phyloP scores from a whole-genome alignment of 129 eudicot species.

The Pulicaria dysenterica region DNA sequence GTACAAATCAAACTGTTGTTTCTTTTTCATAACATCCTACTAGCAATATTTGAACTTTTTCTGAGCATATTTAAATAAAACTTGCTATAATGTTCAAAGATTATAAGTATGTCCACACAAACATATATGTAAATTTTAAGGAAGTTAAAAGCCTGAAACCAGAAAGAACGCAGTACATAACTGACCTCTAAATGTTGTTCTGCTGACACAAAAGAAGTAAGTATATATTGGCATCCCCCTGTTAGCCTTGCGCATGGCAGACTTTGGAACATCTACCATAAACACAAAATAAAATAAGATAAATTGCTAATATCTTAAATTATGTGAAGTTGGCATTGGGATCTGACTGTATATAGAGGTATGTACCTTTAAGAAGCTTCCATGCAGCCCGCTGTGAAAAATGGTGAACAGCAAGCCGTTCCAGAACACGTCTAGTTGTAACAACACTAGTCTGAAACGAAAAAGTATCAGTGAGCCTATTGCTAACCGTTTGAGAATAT shows the following conservation, averaged over 20 bases:
- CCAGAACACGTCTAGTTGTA: constrained; percentile 85
- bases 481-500: constrained; percentile 14
- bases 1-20: no score
- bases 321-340: constrained; percentile 11
- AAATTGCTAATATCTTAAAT: background rate
- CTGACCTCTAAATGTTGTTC: constrained; percentile 86
- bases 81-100: background rate
- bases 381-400: constrained; percentile 81
- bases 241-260: constrained; percentile 80
- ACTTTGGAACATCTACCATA: constrained; percentile 75
- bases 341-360: background rate
- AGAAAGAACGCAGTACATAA: background rate
- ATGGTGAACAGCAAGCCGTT: constrained; percentile 76
- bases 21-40: background rate
- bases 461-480: background rate
- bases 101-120: background rate
- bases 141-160: background rate
- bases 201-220: constrained; percentile 60
- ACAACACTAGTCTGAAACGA: constrained; percentile 64
- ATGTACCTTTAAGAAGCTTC: constrained; percentile 93
- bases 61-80: no score
- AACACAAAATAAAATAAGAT: background rate
- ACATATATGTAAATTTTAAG: background rate
- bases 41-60: constrained; percentile 4
- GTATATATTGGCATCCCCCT: constrained; percentile 61